phyloP scores from a whole-genome alignment of 768 basidiomycete genomes.

The Suillus sp. region DNA sequence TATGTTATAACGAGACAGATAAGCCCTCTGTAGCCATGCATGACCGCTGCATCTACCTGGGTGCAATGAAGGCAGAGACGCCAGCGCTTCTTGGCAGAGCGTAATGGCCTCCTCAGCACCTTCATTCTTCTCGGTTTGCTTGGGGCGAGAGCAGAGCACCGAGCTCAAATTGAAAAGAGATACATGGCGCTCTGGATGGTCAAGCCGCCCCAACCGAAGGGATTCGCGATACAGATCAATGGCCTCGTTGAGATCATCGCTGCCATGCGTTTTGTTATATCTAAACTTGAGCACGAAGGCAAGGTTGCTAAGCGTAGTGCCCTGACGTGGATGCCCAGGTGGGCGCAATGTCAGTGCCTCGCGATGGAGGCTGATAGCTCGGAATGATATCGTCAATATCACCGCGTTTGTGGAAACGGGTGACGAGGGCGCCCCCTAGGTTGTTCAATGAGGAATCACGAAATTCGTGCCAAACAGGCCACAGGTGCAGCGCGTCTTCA shows the following conservation, averaged over 20 bases:
- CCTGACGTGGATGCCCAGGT: too few relatives aligned
- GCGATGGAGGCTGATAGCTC: background rate
- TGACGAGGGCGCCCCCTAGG: too few relatives aligned
- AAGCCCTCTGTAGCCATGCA: background rate
- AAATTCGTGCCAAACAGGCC: background rate
- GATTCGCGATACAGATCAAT: background rate
- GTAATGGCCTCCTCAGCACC: background rate
- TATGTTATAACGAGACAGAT: background rate
- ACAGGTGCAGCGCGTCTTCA: background rate
- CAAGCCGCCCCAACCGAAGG: background rate
- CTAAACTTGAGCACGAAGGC: background rate
- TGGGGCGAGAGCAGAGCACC: background rate
- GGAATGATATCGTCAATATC: background rate
- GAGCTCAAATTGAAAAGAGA: background rate
- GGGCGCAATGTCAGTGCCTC: too few relatives aligned
- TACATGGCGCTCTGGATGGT: background rate
- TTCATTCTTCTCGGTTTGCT: background rate
- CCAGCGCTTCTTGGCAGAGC: background rate
- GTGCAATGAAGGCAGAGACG: background rate
- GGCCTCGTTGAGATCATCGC: background rate
- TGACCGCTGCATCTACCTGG: background rate
- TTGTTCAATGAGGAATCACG: background rate
- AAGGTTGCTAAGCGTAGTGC: too few relatives aligned
- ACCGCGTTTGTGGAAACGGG: too few relatives aligned
- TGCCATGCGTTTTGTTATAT: background rate